phyloP scores from a whole-genome alignment of 257 asterid species.

The Penstemon newberryi region DNA sequence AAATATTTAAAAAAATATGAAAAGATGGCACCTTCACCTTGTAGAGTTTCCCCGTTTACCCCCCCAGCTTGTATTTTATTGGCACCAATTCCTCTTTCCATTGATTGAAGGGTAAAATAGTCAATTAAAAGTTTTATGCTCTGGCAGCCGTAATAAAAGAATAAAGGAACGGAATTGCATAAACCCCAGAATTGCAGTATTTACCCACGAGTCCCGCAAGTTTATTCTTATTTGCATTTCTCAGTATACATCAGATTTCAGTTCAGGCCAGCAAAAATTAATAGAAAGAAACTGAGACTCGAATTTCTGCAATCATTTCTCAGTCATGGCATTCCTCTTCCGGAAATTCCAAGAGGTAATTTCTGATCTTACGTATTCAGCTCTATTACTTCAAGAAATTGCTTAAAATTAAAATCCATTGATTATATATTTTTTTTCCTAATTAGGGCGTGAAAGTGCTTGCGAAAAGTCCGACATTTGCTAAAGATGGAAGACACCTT shows the following conservation, averaged over 20 bases:
- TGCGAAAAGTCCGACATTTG: conserved; percentile 83
- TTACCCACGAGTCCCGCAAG: conserved; percentile 12
- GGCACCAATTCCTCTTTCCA: too few species aligned
- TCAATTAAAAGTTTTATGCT: too few species aligned
- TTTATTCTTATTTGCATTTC: conserved; percentile 20
- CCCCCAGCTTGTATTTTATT: too few species aligned
- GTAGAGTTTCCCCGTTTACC: too few species aligned
- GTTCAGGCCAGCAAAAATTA: conserved; percentile 18
- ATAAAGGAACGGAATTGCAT: background rate
- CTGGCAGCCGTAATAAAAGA: too few species aligned
- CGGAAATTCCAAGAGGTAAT: conserved; percentile 56
- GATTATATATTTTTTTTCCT: conserved; percentile 11
- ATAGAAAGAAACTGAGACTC: background rate
- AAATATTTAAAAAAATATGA: too few species aligned
- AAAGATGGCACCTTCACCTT: too few species aligned
- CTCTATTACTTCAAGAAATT: background rate
- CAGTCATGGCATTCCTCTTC: conserved; percentile 53
- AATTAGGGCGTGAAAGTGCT: conserved; percentile 80
- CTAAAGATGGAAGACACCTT: conserved; percentile 59
- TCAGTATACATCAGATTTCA: background rate
- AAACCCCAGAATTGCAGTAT: conserved; percentile 15
- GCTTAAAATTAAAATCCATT: conserved; percentile 21
- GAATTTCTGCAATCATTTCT: conserved; percentile 19
- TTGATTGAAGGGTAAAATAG: too few species aligned
- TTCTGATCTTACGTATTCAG: conserved; percentile 1